Conservation (phyloP, 2,329 filamentous ascomycete species). For the Neonectria faginata region DNA sequence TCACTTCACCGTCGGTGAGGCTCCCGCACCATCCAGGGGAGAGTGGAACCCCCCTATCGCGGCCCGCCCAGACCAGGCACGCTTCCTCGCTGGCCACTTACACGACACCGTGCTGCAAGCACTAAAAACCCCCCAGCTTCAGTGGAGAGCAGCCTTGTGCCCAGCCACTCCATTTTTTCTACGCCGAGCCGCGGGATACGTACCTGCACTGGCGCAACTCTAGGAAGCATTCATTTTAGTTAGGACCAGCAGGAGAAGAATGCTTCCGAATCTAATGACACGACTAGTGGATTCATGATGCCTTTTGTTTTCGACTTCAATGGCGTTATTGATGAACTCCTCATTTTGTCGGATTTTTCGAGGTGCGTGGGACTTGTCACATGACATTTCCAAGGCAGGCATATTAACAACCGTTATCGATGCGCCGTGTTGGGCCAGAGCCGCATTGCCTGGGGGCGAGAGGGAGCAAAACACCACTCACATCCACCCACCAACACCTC, state of each 20-base stretch:
- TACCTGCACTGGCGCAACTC: slow-evolving; percentile 44
- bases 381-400: slow-evolving; percentile 2
- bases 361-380: neutral
- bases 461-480: slow-evolving; percentile 33
- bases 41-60: neutral
- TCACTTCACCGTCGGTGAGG: slow-evolving; percentile 3
- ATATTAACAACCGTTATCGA: slow-evolving; percentile 45
- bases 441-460: slow-evolving; percentile 27
- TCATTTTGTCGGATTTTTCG: slow-evolving; percentile 4
- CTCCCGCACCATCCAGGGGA: neutral
- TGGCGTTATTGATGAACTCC: neutral
- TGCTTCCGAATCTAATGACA: neutral
- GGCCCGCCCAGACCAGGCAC: slow-evolving; percentile 2
- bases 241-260: slow-evolving; percentile 33
- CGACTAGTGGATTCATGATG: neutral
- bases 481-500: slow-evolving; percentile 15
- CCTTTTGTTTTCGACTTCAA: neutral
- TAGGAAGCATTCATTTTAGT: slow-evolving; percentile 47
- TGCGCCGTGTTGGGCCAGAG: slow-evolving; percentile 44
- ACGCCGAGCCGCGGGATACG: slow-evolving; percentile 13
- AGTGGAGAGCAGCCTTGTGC: slow-evolving; percentile 31
- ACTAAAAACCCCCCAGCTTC: slow-evolving; percentile 10
- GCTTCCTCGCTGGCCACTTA: slow-evolving; percentile 8
- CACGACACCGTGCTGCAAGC: slow-evolving; percentile 16
- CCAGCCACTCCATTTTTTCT: slow-evolving; percentile 46